Percentiles rank a stretch among this genome's conserved stretches.
Conservation (phyloP, 192 early-diverging fungal genomes). For the Radiomyces spectabilis region DNA sequence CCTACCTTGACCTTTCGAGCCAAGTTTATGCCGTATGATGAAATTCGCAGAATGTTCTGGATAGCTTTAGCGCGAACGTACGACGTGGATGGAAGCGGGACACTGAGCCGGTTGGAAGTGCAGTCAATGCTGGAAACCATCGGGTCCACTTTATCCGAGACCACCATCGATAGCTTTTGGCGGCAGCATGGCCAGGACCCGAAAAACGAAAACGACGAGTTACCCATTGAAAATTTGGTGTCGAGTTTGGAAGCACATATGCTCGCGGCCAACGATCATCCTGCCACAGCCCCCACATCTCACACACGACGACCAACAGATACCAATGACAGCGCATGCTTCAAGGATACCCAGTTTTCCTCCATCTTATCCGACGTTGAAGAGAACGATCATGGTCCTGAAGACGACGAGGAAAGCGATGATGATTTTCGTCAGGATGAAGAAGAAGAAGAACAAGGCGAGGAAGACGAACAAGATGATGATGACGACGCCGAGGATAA, state of each 20-base stretch:
- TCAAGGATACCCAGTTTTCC: no score
- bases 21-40: conserved; percentile 60
- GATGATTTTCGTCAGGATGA: background rate
- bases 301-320: no score
- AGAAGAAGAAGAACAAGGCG: conserved; percentile 21
- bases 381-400: no score
- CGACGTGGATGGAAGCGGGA: conserved; percentile 51
- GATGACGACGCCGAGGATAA: conserved; percentile 1
- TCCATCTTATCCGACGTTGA: no score
- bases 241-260: conserved; percentile 48
- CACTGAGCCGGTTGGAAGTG: conserved; percentile 53
- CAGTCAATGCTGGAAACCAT: conserved; percentile 66
- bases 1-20: conserved; percentile 44
- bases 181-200: conserved; percentile 36
- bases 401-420: background rate
- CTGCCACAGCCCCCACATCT: no score
- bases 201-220: conserved; percentile 39
- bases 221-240: conserved; percentile 57
- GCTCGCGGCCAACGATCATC: background rate
- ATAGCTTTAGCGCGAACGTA: conserved; percentile 51
- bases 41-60: conserved; percentile 67
- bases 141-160: conserved; percentile 58
- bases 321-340: no score
- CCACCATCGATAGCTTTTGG: conserved; percentile 56
- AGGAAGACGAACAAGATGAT: conserved; percentile 24